phyloP scores from a whole-genome alignment of 2,329 filamentous ascomycete genomes.

The Trichoderma endophyticum region DNA sequence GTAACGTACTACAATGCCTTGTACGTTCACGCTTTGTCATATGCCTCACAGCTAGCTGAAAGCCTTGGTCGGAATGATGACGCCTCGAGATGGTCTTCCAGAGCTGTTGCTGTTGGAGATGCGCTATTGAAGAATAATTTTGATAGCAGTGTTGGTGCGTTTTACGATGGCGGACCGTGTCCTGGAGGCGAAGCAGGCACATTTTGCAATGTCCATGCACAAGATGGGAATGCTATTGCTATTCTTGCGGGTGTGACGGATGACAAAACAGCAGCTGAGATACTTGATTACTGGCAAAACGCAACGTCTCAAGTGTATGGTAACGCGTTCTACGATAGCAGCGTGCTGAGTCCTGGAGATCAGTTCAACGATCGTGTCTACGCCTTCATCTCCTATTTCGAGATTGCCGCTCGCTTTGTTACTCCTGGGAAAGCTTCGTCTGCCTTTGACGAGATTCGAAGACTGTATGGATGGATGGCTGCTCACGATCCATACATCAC shows the following conservation, averaged over 20 bases:
- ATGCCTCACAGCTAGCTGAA: conserved; percentile 43
- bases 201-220: conserved; percentile 40
- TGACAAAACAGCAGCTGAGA: conserved; percentile 31
- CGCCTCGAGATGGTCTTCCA: conserved; percentile 38
- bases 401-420: conserved; percentile 47
- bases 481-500: conserved; percentile 44
- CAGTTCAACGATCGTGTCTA: conserved; percentile 47
- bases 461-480: conserved; percentile 51
- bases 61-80: conserved; percentile 32
- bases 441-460: conserved; percentile 44
- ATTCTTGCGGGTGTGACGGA: conserved; percentile 38
- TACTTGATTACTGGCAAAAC: conserved; percentile 40
- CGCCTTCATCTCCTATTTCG: conserved; percentile 52
- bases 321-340: conserved; percentile 52
- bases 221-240: conserved; percentile 50
- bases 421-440: conserved; percentile 29
- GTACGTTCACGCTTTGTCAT: conserved; percentile 44
- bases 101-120: conserved; percentile 34
- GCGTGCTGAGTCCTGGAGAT: conserved; percentile 28
- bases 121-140: conserved; percentile 41
- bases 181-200: conserved; percentile 23
- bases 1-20: conserved; percentile 53
- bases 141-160: conserved; percentile 42
- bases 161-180: conserved; percentile 41
- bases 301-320: conserved; percentile 41